Evolutionary conservation across 1,284 basidiomycete genomes (phyloP), one percentile per base, ranked within the genome.

Genomic region (Ceratobasidium sp.): DNA sequence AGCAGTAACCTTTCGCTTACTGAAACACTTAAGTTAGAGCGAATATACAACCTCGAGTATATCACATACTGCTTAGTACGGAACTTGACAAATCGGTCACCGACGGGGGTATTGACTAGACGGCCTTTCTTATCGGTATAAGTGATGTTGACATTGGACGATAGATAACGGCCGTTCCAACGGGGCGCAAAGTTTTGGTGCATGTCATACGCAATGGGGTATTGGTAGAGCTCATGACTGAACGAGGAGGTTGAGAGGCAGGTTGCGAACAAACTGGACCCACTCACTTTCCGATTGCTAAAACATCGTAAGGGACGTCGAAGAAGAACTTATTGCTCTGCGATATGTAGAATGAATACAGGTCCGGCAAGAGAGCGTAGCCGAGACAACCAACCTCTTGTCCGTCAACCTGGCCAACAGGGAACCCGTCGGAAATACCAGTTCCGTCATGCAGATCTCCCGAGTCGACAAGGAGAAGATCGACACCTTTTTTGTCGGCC

Each of bases 71-170:
- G 89, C 64, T 84, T 81, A 0, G 93, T 95, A 74, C 83, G 87
- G 81, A 95, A 95, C 80, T 93, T 95, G 8, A 84, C 82, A 76
- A 85, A 93, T 7, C 89, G 88, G 49, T 83, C 87, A 62, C 91
- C 91, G 63, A 93, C 85, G 0, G 91, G 91, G 0, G 88, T 85
- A 76, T 81, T 88, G 73, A 85, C 82, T 2, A 77, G 76, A 21
- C 87, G 83, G 30, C 78, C 86, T 35, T 87, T 78, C 55, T 85
- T 81, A 77, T 88, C 85, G 9, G 83, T 76, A 9, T 93, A 78
- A 0, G 92, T 95, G 77, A 96, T 94, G 80, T 95, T 94, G 57
- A 88, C 92, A 78, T 95, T 96, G 2, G 91, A 93, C 0, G 93
- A 89, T 52, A 96, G 83, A 79, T 94, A 95, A 55, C 91, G 87